These are phyloP conservation scores for Pseudogymnoascus pannorum DNA, from an alignment of 2,329 filamentous ascomycete genomes.

Conservation along the genomic window DNA sequence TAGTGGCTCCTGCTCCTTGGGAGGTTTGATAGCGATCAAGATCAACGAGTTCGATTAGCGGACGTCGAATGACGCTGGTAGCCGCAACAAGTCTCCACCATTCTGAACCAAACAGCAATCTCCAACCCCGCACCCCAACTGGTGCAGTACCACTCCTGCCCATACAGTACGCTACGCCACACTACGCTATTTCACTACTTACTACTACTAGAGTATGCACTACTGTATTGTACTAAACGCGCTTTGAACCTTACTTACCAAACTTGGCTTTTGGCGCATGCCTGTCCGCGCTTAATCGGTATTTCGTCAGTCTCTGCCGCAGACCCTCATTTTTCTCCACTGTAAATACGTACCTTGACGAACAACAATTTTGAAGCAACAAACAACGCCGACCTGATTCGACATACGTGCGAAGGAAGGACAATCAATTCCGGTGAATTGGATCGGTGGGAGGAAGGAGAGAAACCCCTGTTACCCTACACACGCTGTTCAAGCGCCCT, in stretches of 20 bases:
- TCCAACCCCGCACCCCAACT: not conserved
- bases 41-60: conserved; percentile 2
- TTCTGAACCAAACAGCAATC: not conserved
- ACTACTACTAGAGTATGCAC: not conserved
- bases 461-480: not conserved
- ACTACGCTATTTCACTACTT: not conserved
- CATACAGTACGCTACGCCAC: not conserved
- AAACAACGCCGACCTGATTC: not conserved
- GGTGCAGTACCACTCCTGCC: no score
- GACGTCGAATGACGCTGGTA: not conserved
- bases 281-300: not conserved
- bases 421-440: not conserved
- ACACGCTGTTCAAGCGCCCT: not conserved
- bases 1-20: not conserved
- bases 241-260: not conserved
- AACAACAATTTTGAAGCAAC: not conserved
- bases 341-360: conserved; percentile 6
- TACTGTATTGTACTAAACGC: not conserved
- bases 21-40: not conserved
- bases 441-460: not conserved
- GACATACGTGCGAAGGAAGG: not conserved
- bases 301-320: not conserved
- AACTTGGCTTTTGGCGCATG: conserved; percentile 1
- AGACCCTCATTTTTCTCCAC: conserved; percentile 1
- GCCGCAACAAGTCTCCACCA: not conserved